Base-by-base conservation (phyloP, 805 yeast genomes). In the Barnettozyma pratensis region DNA sequence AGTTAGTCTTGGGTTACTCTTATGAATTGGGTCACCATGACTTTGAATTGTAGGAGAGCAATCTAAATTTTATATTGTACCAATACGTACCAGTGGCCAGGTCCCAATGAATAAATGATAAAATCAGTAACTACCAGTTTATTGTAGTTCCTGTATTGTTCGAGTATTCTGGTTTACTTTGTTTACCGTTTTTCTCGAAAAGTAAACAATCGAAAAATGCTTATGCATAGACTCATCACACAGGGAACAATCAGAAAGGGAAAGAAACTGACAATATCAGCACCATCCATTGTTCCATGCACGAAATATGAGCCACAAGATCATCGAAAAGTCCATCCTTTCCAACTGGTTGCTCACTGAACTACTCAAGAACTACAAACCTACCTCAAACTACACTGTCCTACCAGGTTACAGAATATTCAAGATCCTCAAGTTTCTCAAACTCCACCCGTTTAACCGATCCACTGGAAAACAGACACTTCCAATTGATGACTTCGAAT, bases 1-100 rank as follows among this genome's bases (percentile, higher is more conserved):
- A 84, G 65, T 70, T 94, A 56, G 84, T 88, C 1, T 57, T 89
- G 8, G 92, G 89, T 1, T 85, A 76, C 54, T 79, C 84, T 6
- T 67, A 80, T 44, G 98, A 92, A 69, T 74, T 92, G 54, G 80
- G 78, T 7, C 53, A 58, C 46, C 71, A 75, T 39, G 49, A 66
- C 26, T 56, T 60, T n/a, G 28, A 34, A 14, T n/a, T 39, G 11
- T 34, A 27, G 36, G 19, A 19, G 19, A 19, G 3, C 34, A 8
- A 2, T 31, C 11, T 11, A 31, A 11, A 8, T 2, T 31, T 2
- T 31, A 11, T 31, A 31, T 31, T 31, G 3, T 31, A 31, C 34
- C 8, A 19, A 19, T 19, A 19, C 19, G 19, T 19, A 19, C 19
- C 19, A 19, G 19, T 19, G 19, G 19, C 19, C 19, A 19, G 19